Evolutionary conservation across 2,329 filamentous ascomycete genomes (phyloP), one percentile per base, ranked within the genome.

Genomic region (Harringtonia aguacate): DNA sequence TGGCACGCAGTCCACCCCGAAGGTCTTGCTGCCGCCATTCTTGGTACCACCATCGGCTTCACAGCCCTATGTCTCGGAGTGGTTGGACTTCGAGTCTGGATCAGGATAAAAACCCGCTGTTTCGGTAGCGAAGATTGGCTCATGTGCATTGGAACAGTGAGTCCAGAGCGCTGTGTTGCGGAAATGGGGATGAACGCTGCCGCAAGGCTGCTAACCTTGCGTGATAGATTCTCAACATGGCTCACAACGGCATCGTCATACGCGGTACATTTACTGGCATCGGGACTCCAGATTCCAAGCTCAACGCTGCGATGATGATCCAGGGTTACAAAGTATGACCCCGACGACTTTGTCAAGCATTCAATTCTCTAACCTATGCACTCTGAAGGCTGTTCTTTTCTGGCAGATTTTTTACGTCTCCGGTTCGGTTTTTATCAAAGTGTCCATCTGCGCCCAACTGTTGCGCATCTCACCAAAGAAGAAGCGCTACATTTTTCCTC

Each of bases 391-490:
- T 13, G n/a, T 20, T 6, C 15, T 18, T 22, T 17, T 42, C 4
- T 42, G 39, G 39, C 39, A 42, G 31, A 15, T 42, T 5, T 29
- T 29, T 8, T 42, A 42, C 39, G 21, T 42, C 21, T 13, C 9
- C 10, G 14, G 13, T n/a, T 42, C 39, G 3, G 20, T 18, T 13
- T 36, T 42, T 13, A 36, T 42, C 39, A 42, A 42, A n/a, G 18
- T 17, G 1, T 18, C 14, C 17, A 43, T 43, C 18, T 36, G 41
- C n/a, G 9, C 9, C 17, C 13, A 36, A 4, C 13, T 43, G n/a
- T 9, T 31, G 27, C 35, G 27, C 7, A 27, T 37, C n/a, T n/a
- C 18, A 17, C 41, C 27, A 37, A 24, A 24, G 17, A n/a, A 15
- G 12, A 20, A 13, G 7, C 21, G 17, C 27, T 43, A 12, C 20